Base-by-base conservation (phyloP, 352 stramenopile species). In the Elongisporangium prolatum region DNA sequence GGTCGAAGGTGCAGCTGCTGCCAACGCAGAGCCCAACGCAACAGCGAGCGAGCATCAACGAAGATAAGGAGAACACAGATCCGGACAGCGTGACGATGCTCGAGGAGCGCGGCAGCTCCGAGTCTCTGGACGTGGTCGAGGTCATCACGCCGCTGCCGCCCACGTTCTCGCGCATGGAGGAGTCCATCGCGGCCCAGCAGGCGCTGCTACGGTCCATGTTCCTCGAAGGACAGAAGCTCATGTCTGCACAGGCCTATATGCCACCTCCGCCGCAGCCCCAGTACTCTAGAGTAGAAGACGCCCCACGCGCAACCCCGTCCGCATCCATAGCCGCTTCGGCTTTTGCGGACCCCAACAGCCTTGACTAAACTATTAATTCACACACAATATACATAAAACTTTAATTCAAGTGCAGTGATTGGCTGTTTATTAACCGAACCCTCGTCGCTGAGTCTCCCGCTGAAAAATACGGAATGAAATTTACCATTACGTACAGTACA, bases 161-260 rank as follows among this genome's bases (percentile, higher is more conserved):
- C 48, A 80, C 73, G 7, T 91, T 91, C 52, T 72, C 69, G 7
- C 85, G 84, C 58, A 88, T 91, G 82, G 79, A 91, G 62, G 75
- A 91, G 60, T 80, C 84, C 58, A 91, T 91, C 54, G 82, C 82
- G 1, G 79, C 72, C 7, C 82, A 91, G 63, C 79, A 91, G 65
- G 70, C 77, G 57, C 67, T 91, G 21, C 54, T 91, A 22, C 74
- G 81, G 20, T 86, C 75, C 34, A 89, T 91, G 76, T 75, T 88
- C 59, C 69, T 86, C 62, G 77, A 91, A 53, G 81, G 81, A 54
- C 73, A 89, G 60, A 88, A 88, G 67, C 89, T 91, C 37, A 87
- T 89, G 78, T 56, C 60, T 21, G 54, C 67, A 44, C 61, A 58
- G 55, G 50, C 21, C 40, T 47, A 25, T 47, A 44, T 18, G 28